Conservation (phyloP, 129 eudicot species). For the Artemisia tridentata region DNA sequence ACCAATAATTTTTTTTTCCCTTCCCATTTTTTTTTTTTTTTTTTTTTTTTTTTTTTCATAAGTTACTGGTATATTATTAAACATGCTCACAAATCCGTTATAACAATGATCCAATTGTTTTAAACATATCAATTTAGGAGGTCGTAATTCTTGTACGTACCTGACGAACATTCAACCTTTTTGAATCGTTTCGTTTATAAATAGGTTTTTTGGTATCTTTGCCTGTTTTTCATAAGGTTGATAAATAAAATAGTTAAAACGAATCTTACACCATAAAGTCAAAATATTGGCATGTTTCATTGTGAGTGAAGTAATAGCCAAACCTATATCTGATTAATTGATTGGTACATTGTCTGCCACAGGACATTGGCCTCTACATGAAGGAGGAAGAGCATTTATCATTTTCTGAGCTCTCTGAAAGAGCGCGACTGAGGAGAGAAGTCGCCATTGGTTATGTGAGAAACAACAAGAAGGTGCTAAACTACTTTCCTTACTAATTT, state of each 20-base stretch:
- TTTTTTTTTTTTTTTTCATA: not conserved
- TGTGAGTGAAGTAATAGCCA: not conserved
- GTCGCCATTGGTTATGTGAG: slow-evolving; percentile 93
- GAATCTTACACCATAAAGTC: slow-evolving; percentile 8
- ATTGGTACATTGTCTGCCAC: slow-evolving; percentile 24
- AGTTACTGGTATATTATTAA: not conserved
- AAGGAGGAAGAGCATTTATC: slow-evolving; percentile 71
- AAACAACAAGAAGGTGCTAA: slow-evolving; percentile 68
- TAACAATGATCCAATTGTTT: not conserved
- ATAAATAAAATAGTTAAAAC: not conserved
- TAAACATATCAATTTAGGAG: not conserved
- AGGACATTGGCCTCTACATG: slow-evolving; percentile 90
- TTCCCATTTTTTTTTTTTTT: not conserved
- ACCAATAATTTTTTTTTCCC: not conserved
- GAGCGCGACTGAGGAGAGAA: slow-evolving; percentile 84
- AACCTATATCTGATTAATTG: not conserved
- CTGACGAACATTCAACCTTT: not conserved
- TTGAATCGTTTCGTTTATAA: not conserved
- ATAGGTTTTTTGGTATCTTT: not conserved
- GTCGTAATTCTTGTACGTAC: not conserved
- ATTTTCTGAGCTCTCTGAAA: slow-evolving; percentile 78
- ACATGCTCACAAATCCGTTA: not conserved
- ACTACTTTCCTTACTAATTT: slow-evolving; percentile 3
- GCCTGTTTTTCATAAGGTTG: not conserved
- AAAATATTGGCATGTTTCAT: not conserved